phyloP scores from a whole-genome alignment of 1,139 yeast genomes.

The Blastobotrys raffinosifermentans region DNA sequence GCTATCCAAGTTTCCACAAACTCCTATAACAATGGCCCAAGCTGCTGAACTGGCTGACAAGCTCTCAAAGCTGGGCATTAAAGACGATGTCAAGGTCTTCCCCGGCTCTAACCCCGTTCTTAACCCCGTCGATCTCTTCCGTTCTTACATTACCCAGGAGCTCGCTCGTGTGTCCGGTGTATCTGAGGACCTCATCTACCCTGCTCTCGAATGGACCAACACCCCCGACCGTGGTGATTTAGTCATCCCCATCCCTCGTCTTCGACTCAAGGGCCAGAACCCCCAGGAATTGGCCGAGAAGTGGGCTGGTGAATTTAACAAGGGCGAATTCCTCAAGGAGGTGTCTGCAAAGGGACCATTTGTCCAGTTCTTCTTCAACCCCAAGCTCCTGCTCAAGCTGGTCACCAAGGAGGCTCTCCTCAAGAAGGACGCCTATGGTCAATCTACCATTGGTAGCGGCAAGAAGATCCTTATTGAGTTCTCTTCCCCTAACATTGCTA shows the following conservation, averaged over 20 bases:
- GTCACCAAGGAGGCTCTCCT: slow-evolving; percentile 67
- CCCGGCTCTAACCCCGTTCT: slow-evolving; percentile 61
- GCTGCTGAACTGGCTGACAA: slow-evolving; percentile 23
- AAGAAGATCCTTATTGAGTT: slow-evolving; percentile 80
- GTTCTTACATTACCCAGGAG: slow-evolving; percentile 83
- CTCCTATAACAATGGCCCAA: slow-evolving; percentile 28
- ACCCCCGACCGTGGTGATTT: slow-evolving; percentile 90
- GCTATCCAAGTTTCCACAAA: slow-evolving; percentile 9
- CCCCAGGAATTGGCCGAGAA: slow-evolving; percentile 80
- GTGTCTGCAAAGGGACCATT: slow-evolving; percentile 87
- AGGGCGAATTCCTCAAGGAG: slow-evolving; percentile 57
- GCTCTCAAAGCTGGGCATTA: slow-evolving; percentile 29
- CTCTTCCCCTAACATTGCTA: slow-evolving; percentile 97
- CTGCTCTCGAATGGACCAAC: slow-evolving; percentile 83
- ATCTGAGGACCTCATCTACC: slow-evolving; percentile 61
- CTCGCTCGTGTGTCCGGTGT: slow-evolving; percentile 69
- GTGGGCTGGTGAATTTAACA: slow-evolving; percentile 54
- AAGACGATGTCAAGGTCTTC: slow-evolving; percentile 22
- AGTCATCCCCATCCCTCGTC: slow-evolving; percentile 86
- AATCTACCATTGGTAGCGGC: slow-evolving; percentile 65
- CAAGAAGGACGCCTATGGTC: slow-evolving; percentile 61
- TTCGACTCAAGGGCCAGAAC: slow-evolving; percentile 80
- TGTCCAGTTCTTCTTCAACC: slow-evolving; percentile 79
- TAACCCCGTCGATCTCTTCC: slow-evolving; percentile 75
- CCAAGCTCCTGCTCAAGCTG: slow-evolving; percentile 56